Conservation (phyloP, 1,284 basidiomycete genomes). For the Sporisorium scitamineum region DNA sequence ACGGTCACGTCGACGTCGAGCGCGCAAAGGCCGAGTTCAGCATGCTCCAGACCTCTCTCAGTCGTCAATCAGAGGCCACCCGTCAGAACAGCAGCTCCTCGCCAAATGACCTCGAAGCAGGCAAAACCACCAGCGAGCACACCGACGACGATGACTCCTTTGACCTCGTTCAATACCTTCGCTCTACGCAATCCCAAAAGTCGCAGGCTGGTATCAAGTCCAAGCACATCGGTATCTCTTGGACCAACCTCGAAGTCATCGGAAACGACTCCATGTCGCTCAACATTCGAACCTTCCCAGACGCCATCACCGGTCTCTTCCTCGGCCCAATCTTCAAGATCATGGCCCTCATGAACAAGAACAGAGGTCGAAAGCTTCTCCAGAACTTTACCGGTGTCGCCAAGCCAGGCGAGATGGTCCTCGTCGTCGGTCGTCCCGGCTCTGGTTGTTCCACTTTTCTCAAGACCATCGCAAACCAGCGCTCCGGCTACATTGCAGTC, state of each 20-base stretch:
- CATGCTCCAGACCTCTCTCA: conserved; percentile 35
- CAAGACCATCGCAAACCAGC: conserved; percentile 74
- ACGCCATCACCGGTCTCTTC: conserved; percentile 61
- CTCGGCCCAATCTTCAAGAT: conserved; percentile 68
- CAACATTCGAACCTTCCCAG: conserved; percentile 65
- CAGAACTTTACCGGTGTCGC: conserved; percentile 51
- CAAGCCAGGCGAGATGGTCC: conserved; percentile 76
- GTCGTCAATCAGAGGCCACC: conserved; percentile 22
- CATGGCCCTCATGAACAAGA: conserved; percentile 48
- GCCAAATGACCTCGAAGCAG: conserved; percentile 28
- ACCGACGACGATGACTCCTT: conserved; percentile 72
- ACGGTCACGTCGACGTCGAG: conserved; percentile 27
- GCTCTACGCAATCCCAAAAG: conserved; percentile 75
- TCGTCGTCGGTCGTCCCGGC: conserved; percentile 73
- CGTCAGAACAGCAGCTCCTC: conserved; percentile 13
- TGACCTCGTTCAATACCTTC: conserved; percentile 81
- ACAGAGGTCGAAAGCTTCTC: conserved; percentile 32
- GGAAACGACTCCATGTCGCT: conserved; percentile 54
- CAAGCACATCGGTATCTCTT: conserved; percentile 57
- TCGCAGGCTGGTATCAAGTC: conserved; percentile 67
- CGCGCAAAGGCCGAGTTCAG: conserved; percentile 29
- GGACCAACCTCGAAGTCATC: conserved; percentile 52
- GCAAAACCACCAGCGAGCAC: background rate
- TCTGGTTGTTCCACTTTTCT: conserved; percentile 76
- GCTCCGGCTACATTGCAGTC: conserved; percentile 56